phyloP scores from a whole-genome alignment of 2,329 filamentous ascomycete species.

The Pseudogymnoascus sp. region DNA sequence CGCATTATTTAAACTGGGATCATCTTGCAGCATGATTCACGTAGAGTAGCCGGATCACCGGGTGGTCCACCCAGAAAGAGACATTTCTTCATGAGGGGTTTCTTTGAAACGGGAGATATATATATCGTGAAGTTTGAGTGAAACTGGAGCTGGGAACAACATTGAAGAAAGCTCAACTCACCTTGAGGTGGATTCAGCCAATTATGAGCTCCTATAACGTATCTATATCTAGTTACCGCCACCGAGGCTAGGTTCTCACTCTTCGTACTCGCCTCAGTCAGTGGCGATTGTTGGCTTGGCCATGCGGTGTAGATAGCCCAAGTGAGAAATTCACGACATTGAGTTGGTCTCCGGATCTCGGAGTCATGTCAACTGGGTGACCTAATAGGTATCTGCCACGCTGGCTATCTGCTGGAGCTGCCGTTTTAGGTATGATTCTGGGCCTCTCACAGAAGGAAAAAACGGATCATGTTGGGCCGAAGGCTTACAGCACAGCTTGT shows the following conservation, averaged over 20 bases:
- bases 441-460: background rate
- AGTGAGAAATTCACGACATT: background rate
- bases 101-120: background rate
- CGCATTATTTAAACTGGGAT: background rate
- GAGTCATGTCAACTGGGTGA: background rate
- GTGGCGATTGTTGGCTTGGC: background rate
- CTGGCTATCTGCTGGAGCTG: background rate
- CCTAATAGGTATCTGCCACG: background rate
- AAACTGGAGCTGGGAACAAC: background rate
- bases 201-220: background rate
- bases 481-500: background rate
- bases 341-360: background rate
- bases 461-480: background rate
- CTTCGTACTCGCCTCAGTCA: background rate
- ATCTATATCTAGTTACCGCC: background rate
- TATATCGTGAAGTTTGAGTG: background rate
- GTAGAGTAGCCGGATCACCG: constrained; percentile 1
- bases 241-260: background rate
- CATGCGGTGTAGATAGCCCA: background rate
- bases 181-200: background rate
- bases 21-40: background rate
- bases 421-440: background rate
- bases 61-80: background rate
- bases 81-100: background rate
- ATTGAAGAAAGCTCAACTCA: background rate